Conservation (phyloP, 768 basidiomycete genomes). For the Amanita pallidorosea region DNA sequence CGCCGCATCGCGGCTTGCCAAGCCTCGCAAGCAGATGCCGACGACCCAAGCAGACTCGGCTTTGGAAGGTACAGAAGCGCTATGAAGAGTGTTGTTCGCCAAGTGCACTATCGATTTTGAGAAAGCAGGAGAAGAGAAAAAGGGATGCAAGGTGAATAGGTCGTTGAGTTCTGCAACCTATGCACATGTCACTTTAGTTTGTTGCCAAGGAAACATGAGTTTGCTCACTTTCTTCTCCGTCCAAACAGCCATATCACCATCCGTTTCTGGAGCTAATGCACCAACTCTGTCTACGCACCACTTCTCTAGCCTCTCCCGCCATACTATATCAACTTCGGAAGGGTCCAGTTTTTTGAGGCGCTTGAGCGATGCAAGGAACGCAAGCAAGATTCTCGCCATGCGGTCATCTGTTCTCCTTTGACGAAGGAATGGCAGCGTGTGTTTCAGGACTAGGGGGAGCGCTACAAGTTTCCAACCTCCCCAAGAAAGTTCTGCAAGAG, state of each 20-base stretch:
- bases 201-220: no score
- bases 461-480: constrained; percentile 69
- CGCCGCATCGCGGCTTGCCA: constrained; percentile 29
- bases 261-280: neutral
- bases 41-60: constrained; percentile 44
- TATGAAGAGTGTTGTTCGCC: constrained; percentile 28
- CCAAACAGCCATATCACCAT: neutral
- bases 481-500: constrained; percentile 58
- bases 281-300: constrained; percentile 36
- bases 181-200: neutral
- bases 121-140: constrained; percentile 35
- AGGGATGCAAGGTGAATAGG: constrained; percentile 39
- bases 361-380: constrained; percentile 39
- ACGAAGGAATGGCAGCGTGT: constrained; percentile 12
- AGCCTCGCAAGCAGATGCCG: constrained; percentile 44
- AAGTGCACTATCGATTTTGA: constrained; percentile 25
- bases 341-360: constrained; percentile 34
- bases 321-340: constrained; percentile 43
- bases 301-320: constrained; percentile 42
- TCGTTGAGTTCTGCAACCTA: constrained; percentile 44
- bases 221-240: neutral
- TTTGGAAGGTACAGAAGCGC: neutral
- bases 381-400: constrained; percentile 31
- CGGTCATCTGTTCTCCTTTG: constrained; percentile 18
- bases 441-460: constrained; percentile 45